Evolutionary conservation across 2,329 filamentous ascomycete species (phyloP).

Genomic region (Lecanosticta acicola): DNA sequence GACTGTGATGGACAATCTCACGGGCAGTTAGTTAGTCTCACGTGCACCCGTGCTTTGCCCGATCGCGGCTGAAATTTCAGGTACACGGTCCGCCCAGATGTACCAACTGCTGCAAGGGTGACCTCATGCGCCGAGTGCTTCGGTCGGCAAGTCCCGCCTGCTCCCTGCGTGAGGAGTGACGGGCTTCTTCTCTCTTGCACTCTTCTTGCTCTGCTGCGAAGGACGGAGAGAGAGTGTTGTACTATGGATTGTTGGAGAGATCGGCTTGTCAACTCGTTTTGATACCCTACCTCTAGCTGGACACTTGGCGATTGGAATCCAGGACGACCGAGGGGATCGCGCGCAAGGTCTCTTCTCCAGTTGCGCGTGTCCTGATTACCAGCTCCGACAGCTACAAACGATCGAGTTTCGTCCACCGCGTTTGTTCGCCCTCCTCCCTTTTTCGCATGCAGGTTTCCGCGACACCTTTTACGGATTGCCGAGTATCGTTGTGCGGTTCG

Average conservation of each 20-base stretch:
- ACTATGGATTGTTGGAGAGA: background rate
- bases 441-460: background rate
- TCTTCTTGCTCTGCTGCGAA: background rate
- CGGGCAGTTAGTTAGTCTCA: background rate
- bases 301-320: no score
- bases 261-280: background rate
- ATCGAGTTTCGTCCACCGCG: background rate
- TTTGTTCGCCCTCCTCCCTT: background rate
- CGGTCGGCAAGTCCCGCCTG: background rate
- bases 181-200: background rate
- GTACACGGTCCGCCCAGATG: background rate
- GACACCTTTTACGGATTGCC: background rate
- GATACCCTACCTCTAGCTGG: background rate
- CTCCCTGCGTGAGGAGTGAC: background rate
- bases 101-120: no score
- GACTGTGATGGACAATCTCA: background rate
- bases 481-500: background rate
- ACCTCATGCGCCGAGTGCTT: background rate
- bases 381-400: background rate
- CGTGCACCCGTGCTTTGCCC: background rate
- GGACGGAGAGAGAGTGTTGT: background rate
- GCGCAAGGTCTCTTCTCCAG: background rate
- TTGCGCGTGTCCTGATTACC: background rate
- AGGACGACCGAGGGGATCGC: background rate
- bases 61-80: background rate